These are phyloP conservation scores for Chloroidium sp. DNA, from an alignment of 163 green algal species.

Conservation along the genomic window DNA sequence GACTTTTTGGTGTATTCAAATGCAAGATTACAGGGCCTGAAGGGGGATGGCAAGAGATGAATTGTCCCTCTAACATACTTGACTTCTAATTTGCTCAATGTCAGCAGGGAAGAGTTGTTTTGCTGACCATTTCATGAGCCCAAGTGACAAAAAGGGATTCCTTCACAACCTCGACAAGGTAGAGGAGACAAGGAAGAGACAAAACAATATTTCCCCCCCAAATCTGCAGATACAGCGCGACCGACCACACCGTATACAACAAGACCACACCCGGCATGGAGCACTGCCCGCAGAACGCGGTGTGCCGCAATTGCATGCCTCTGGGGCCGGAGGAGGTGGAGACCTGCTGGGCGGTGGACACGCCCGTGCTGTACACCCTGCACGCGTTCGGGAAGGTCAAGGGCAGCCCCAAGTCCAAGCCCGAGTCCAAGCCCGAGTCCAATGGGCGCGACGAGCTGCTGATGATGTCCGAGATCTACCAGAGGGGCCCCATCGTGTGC, in stretches of 20 bases:
- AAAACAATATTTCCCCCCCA: too few relatives aligned
- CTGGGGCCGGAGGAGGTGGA: conserved; percentile 19
- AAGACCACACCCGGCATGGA: conserved; percentile 8
- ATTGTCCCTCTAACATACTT: too few relatives aligned
- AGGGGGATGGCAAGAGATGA: too few relatives aligned
- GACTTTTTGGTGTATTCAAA: too few relatives aligned
- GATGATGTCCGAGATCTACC: conserved; percentile 69
- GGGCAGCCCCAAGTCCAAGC: background rate
- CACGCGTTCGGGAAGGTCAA: conserved; percentile 49
- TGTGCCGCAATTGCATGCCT: conserved; percentile 77
- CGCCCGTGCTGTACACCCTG: conserved; percentile 59
- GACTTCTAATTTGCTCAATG: too few relatives aligned
- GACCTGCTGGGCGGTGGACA: conserved; percentile 64
- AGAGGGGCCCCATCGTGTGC: conserved; percentile 64
- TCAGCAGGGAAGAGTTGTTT: too few relatives aligned
- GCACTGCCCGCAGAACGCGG: conserved; percentile 41
- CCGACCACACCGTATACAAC: conserved; percentile 45
- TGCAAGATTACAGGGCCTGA: too few relatives aligned
- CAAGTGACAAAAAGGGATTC: too few relatives aligned
- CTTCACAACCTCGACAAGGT: too few relatives aligned
- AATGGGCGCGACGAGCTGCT: conserved; percentile 4
- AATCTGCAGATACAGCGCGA: conserved; percentile 32
- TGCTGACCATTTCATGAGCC: too few relatives aligned
- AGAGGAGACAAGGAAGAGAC: too few relatives aligned
- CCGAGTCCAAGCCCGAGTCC: too few relatives aligned